A percentile compares a stretch with the other conserved stretches of the same genome.
Evolutionary conservation across 2,329 filamentous ascomycete species (phyloP).

Genomic region (Truncatella angustata): DNA sequence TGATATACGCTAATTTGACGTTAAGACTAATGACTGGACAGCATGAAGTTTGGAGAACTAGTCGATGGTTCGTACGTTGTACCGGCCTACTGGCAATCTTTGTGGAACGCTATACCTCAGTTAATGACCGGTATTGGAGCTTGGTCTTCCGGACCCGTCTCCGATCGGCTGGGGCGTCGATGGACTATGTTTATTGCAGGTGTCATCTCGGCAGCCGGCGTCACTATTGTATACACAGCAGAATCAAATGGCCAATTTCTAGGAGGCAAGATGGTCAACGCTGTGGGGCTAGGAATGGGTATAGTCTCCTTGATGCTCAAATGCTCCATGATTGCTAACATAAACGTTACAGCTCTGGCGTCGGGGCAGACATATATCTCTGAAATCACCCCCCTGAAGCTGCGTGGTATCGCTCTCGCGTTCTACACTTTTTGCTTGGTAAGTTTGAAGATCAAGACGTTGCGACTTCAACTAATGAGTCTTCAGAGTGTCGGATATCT

Average conservation of each 20-base stretch:
- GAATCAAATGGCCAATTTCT: constrained; percentile 4
- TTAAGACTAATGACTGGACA: too few species aligned
- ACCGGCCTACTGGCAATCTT: constrained; percentile 5
- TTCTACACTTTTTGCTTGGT: constrained; percentile 7
- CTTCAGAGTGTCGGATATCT: constrained; percentile 5
- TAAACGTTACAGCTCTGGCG: neutral
- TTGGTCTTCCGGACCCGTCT: constrained; percentile 4
- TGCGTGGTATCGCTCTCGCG: constrained; percentile 6
- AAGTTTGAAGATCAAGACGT: neutral
- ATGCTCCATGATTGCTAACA: neutral
- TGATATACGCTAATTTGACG: neutral
- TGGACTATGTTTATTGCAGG: constrained; percentile 8
- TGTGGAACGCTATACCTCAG: constrained; percentile 6
- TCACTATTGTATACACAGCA: constrained; percentile 2
- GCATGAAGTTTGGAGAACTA: constrained; percentile 3
- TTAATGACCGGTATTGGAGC: constrained; percentile 4
- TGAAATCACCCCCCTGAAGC: constrained; percentile 6
- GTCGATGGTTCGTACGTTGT: constrained; percentile 8
- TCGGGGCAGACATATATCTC: constrained; percentile 8
- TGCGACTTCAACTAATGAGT: neutral
- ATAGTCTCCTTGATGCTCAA: neutral
- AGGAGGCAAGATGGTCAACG: constrained; percentile 9
- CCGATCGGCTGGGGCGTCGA: constrained; percentile 2
- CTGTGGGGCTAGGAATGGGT: constrained; percentile 5
- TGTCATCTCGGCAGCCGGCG: neutral